Evolutionary conservation across 1,284 basidiomycete species (phyloP).

Genomic region (Bjerkandera adusta): DNA sequence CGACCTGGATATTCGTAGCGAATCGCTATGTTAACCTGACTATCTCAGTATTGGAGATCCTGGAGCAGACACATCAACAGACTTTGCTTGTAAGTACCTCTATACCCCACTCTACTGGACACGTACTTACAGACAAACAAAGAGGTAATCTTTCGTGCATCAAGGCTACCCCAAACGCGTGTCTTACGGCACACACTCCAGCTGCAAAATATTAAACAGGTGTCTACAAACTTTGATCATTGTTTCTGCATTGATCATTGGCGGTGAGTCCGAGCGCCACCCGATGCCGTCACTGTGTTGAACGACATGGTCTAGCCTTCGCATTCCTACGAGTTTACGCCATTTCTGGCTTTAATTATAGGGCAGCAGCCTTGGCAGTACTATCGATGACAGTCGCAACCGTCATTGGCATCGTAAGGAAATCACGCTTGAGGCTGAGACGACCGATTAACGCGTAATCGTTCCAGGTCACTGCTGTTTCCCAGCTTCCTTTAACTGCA

Average conservation of each 20-base stretch:
- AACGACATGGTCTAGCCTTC: too few species aligned
- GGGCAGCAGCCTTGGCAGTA: conserved; percentile 13
- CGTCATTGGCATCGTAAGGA: conserved; percentile 12
- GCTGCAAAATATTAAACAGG: conserved; percentile 8
- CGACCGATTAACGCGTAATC: too few species aligned
- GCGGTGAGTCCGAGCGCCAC: conserved; percentile 10
- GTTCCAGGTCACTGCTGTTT: conserved; percentile 15
- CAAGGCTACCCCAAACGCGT: too few species aligned
- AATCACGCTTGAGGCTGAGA: neutral
- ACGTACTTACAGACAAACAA: too few species aligned
- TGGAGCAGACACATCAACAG: conserved; percentile 9
- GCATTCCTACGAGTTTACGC: conserved; percentile 15
- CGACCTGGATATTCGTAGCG: conserved; percentile 14
- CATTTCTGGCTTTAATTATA: conserved; percentile 14
- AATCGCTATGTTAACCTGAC: conserved; percentile 18
- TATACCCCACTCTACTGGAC: neutral
- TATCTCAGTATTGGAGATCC: conserved; percentile 10
- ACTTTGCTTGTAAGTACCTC: conserved; percentile 5
- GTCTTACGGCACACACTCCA: neutral
- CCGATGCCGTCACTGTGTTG: too few species aligned
- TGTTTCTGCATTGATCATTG: conserved; percentile 5
- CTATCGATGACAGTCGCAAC: conserved; percentile 17
- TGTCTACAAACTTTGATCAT: conserved; percentile 7
- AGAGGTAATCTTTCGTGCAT: too few species aligned
- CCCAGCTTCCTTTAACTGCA: conserved; percentile 12